Evolutionary conservation across 441 rosid genomes (phyloP).

Genomic region (Corymbia calophylla): DNA sequence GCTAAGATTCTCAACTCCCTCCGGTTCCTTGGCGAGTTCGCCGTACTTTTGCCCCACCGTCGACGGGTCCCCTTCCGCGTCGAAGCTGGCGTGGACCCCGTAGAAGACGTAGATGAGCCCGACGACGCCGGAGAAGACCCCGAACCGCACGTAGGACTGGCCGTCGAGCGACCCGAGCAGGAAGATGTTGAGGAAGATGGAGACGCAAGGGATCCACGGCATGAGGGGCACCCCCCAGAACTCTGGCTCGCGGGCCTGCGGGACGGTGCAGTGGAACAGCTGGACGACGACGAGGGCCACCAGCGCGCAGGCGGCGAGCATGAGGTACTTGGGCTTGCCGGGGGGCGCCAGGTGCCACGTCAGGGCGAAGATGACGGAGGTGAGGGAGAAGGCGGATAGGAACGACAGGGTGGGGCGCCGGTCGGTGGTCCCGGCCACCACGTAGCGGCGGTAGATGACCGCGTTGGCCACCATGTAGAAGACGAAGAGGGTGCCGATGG

Average conservation of each 20-base stretch:
- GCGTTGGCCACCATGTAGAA: conserved; percentile 97
- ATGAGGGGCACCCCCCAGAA: conserved; percentile 89
- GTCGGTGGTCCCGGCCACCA: conserved; percentile 40
- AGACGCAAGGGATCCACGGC: conserved; percentile 84
- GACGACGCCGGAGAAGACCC: conserved; percentile 50
- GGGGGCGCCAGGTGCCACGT: conserved; percentile 56
- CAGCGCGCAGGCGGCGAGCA: conserved; percentile 37
- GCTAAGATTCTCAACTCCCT: conserved; percentile 22
- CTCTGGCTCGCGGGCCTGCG: conserved; percentile 67
- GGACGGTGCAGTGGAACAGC: conserved; percentile 44
- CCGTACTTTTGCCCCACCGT: conserved; percentile 26
- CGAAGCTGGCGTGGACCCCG: conserved; percentile 89
- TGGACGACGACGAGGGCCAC: conserved; percentile 33
- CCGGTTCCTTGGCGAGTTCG: conserved; percentile 28
- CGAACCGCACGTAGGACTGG: conserved; percentile 63
- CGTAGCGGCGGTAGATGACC: conserved; percentile 69
- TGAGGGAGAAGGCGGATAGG: conserved; percentile 45
- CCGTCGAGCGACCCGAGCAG: conserved; percentile 67
- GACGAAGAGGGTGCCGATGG: conserved; percentile 86
- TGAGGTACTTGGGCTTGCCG: conserved; percentile 41
- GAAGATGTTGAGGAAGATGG: conserved; percentile 78
- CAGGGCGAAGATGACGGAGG: conserved; percentile 55
- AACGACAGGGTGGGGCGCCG: conserved; percentile 77
- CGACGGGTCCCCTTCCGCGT: conserved; percentile 49
- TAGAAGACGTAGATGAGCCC: conserved; percentile 61